Conservation (phyloP, 768 basidiomycete species). For the Dacryopinax primogenitus region DNA sequence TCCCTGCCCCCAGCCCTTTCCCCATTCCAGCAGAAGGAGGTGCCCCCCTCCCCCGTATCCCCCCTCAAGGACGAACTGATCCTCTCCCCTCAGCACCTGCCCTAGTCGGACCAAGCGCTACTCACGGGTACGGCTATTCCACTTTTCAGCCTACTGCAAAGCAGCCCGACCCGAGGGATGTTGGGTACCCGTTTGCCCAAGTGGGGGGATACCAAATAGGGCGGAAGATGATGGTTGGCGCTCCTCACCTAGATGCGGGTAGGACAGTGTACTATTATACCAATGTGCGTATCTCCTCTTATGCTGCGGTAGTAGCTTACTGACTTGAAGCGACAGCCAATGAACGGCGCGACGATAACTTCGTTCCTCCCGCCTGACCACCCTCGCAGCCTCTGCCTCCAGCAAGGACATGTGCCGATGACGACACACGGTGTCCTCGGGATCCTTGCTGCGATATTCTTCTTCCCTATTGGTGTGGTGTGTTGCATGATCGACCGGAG, state of each 20-base stretch:
- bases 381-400: conserved; percentile 77
- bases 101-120: neutral
- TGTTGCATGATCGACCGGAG: conserved; percentile 62
- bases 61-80: no score
- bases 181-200: neutral
- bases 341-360: conserved; percentile 42
- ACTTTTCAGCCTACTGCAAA: neutral
- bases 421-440: conserved; percentile 62
- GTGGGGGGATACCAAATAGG: neutral
- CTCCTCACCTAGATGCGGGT: neutral
- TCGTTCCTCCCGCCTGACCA: conserved; percentile 63
- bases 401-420: conserved; percentile 53
- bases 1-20: neutral
- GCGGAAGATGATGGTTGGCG: neutral
- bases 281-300: conserved; percentile 4
- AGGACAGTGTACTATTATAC: neutral
- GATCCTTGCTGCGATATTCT: conserved; percentile 65
- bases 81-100: no score
- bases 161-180: neutral
- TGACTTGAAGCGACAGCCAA: conserved; percentile 31
- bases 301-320: neutral
- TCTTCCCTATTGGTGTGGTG: conserved; percentile 76
- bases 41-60: no score
- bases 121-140: neutral
- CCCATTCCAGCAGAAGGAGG: neutral